phyloP scores from a whole-genome alignment of 768 basidiomycete genomes.

The Clitopilus passeckerianus region DNA sequence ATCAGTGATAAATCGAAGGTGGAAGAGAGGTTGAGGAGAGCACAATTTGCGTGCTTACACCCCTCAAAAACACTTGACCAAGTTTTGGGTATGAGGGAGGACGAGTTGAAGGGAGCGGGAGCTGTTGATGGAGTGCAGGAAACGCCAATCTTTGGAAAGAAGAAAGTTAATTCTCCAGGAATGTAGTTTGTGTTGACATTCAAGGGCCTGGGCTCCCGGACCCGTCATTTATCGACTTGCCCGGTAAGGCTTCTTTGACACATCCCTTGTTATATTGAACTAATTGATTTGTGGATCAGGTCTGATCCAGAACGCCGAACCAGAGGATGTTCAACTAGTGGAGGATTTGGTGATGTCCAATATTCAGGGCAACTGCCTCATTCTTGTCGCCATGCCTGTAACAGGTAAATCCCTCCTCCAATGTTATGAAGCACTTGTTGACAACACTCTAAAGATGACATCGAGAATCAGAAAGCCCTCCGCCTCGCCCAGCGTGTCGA shows the following conservation, averaged over 20 bases:
- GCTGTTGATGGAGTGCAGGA: slow-evolving; percentile 16
- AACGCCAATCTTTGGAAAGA: slow-evolving; percentile 27
- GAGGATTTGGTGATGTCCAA: slow-evolving; percentile 38
- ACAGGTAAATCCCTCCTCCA: slow-evolving; percentile 26
- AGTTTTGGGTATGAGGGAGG: slow-evolving; percentile 6
- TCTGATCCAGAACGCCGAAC: slow-evolving; percentile 45
- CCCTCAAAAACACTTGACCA: slow-evolving; percentile 24
- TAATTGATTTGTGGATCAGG: slow-evolving; percentile 21
- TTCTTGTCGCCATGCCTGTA: slow-evolving; percentile 50
- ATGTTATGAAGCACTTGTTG: background rate
- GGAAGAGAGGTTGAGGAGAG: slow-evolving; percentile 33
- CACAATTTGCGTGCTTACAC: slow-evolving; percentile 29
- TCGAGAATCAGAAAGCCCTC: slow-evolving; percentile 54
- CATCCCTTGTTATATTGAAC: background rate
- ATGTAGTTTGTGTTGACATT: slow-evolving; percentile 35
- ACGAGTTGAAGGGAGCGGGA: slow-evolving; percentile 20
- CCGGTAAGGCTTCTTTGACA: slow-evolving; percentile 17
- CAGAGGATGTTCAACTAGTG: slow-evolving; percentile 36
- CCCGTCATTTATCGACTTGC: slow-evolving; percentile 33
- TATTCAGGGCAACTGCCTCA: slow-evolving; percentile 34
- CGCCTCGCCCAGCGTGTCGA: slow-evolving; percentile 42
- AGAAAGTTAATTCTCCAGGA: slow-evolving; percentile 27
- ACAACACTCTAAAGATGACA: slow-evolving; percentile 35
- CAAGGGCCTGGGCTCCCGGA: slow-evolving; percentile 32
- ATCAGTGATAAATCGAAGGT: slow-evolving; percentile 31